Evolutionary conservation across 176 grass and related monocot genomes (phyloP), one percentile per base, ranked within the genome.

Genomic region (Carex pumila): DNA sequence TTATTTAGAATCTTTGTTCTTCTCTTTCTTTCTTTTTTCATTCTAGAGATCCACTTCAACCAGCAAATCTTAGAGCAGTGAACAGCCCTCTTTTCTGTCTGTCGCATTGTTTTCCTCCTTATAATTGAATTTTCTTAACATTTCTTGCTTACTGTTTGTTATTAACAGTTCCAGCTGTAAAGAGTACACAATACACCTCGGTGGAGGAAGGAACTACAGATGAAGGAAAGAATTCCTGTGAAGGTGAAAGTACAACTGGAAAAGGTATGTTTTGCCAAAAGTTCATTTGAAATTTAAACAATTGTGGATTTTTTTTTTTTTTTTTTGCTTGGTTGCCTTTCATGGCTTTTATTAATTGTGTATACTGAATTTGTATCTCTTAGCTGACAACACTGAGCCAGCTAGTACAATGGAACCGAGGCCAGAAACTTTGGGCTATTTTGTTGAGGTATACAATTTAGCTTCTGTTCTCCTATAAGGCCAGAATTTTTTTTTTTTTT

Each of bases 61-160:
- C 71, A 52, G 7, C n/a, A 12, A 68, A 52, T 3, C n/a, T 49
- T 12, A 29, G 32, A 68, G 65, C 29, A 68, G 71, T 29, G 17
- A 14, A 25, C 70, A 74, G 11, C 36, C 56, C 43, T 45, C 43
- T 45, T 61, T 43, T 10, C 45, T 41, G 31, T 41, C 9, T 18
- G 25, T 60, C 52, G 9, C 83, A 43, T 59, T 58, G 32, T 64
- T 61, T 62, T 63, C 6, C 29, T 83, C 21, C 18, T 17, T 19
- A 63, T 84, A 32, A 34, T 75, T 79, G 2, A 52, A 6, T 61
- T 39, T 71, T 73, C 6, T 74, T 85, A 37, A 17, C 5, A 22
- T 10, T 85, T 72, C 25, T 64, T 31, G 60, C 45, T 79, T 56
- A 78, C 14, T 32, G 73, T 78, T 75, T 53, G 31, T 85, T 65